A percentile compares a stretch with the other conserved stretches of the same genome.
Evolutionary conservation across 345 rosid species (phyloP).

Genomic region (Corchorus capsularis): DNA sequence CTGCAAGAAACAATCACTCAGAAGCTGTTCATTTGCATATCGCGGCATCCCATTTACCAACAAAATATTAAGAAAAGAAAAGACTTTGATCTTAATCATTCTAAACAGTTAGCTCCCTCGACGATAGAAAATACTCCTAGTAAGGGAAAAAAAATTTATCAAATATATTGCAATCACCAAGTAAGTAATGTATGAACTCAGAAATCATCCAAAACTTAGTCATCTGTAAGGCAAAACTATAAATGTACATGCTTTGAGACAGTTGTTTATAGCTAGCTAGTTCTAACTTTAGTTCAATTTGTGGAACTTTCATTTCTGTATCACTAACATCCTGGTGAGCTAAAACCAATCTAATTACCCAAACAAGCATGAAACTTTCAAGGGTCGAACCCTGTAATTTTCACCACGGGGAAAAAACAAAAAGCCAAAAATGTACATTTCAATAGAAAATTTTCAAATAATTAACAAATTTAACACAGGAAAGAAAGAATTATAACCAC

Average conservation of each 20-base stretch:
- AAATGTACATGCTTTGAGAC: background rate
- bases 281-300: background rate
- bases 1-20: conserved; percentile 22
- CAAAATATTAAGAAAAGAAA: background rate
- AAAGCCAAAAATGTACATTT: too few species aligned
- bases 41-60: background rate
- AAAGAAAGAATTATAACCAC: background rate
- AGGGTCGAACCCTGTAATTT: too few species aligned
- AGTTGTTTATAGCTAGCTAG: background rate
- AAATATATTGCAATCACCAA: background rate
- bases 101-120: too few species aligned
- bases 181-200: background rate
- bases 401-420: too few species aligned
- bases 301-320: background rate
- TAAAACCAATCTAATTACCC: too few species aligned
- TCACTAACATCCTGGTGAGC: too few species aligned
- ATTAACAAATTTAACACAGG: background rate
- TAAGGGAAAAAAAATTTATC: background rate
- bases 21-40: conserved; percentile 12
- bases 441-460: background rate
- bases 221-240: background rate
- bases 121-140: too few species aligned
- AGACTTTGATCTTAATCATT: background rate
- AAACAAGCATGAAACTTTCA: too few species aligned
- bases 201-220: background rate